Conservation (phyloP, 2,329 filamentous ascomycete genomes). For the Tolypocladium paradoxum region DNA sequence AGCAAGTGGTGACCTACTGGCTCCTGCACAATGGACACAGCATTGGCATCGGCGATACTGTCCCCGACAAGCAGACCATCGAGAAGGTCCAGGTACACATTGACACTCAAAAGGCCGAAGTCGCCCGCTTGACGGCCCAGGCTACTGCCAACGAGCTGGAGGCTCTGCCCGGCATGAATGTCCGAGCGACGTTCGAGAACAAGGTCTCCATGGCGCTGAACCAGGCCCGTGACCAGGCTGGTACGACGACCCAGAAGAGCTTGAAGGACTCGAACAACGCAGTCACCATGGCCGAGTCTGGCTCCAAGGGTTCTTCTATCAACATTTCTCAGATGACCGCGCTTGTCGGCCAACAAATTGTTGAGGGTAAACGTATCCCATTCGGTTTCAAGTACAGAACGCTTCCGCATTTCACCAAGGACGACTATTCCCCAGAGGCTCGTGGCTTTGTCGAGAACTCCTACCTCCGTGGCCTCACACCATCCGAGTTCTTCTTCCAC, state of each 20-base stretch:
- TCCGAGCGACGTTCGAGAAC: conserved; percentile 95
- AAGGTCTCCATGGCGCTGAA: conserved; percentile 92
- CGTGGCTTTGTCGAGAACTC: conserved; percentile 98
- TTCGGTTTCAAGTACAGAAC: conserved; percentile 99
- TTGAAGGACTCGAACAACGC: conserved; percentile 95
- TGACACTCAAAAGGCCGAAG: conserved; percentile 68
- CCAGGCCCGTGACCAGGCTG: conserved; percentile 90
- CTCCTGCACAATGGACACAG: conserved; percentile 92
- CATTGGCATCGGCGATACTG: conserved; percentile 96
- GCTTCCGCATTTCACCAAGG: conserved; percentile 95
- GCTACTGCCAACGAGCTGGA: conserved; percentile 85
- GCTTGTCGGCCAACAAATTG: conserved; percentile 92
- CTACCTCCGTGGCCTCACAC: conserved; percentile 89
- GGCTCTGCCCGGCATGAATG: conserved; percentile 93
- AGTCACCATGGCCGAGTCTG: conserved; percentile 89
- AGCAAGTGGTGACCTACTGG: conserved; percentile 96
- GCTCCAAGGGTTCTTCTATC: conserved; percentile 97
- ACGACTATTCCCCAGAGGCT: conserved; percentile 95
- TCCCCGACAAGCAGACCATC: conserved; percentile 80
- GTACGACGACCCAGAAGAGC: conserved; percentile 83
- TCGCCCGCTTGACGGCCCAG: conserved; percentile 60
- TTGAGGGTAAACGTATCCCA: conserved; percentile 97
- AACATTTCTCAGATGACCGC: conserved; percentile 99
- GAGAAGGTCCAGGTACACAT: conserved; percentile 76
- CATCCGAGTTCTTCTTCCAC: conserved; percentile 98